A percentile compares a stretch with the other conserved stretches of the same genome.
phyloP scores from a whole-genome alignment of 2,329 filamentous ascomycete genomes.

The Colletotrichum sp. region DNA sequence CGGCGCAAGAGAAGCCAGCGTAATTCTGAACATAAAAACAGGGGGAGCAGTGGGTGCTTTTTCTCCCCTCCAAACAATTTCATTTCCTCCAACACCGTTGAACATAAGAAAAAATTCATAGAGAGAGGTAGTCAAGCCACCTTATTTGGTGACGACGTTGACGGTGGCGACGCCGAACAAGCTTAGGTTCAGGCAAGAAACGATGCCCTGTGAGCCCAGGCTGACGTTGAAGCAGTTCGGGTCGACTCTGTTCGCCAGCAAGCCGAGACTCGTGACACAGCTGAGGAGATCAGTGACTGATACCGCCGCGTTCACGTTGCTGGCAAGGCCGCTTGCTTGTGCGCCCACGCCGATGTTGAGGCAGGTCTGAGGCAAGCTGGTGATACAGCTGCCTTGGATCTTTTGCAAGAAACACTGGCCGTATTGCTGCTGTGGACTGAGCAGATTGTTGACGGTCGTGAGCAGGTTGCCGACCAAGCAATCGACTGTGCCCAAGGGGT shows the following conservation, averaged over 20 bases:
- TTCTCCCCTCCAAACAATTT: background rate
- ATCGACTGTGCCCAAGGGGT: background rate
- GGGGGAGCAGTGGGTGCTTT: background rate
- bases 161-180: conserved; percentile 10
- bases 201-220: background rate
- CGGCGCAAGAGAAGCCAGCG: background rate
- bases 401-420: background rate
- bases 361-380: background rate
- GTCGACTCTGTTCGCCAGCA: background rate
- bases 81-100: background rate
- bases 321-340: background rate
- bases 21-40: background rate
- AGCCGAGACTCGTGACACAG: background rate
- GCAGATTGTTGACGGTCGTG: background rate
- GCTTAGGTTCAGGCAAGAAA: conserved; percentile 3
- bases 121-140: background rate
- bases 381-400: background rate
- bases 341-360: background rate
- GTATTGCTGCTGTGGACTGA: background rate
- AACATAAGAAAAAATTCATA: background rate
- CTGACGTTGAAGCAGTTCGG: background rate
- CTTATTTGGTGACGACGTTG: background rate
- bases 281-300: background rate
- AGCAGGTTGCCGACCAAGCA: background rate
- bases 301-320: background rate